phyloP scores from a whole-genome alignment of 1,139 yeast species.

The Blastobotrys aristatus region DNA sequence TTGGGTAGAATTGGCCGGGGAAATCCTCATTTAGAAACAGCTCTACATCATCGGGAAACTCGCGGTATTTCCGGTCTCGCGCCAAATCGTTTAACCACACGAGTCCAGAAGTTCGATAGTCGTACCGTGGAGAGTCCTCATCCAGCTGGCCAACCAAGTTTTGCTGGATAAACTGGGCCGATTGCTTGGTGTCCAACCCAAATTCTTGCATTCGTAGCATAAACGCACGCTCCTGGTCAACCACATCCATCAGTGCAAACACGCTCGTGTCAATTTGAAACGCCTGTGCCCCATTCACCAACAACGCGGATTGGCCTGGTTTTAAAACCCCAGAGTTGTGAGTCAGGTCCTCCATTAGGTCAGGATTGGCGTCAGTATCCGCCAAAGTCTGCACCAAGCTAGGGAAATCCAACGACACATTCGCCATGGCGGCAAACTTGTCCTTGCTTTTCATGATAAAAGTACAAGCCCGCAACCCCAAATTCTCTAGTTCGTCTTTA shows the following conservation, averaged over 20 bases:
- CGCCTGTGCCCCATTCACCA: constrained; percentile 37
- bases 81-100: constrained; percentile 77
- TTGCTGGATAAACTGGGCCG: constrained; percentile 20
- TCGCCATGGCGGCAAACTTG: constrained; percentile 31
- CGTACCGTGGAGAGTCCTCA: constrained; percentile 31
- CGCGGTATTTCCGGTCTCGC: constrained; percentile 49
- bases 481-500: constrained; percentile 27
- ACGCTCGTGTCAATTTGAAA: constrained; percentile 26
- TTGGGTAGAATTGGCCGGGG: constrained; percentile 61
- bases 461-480: constrained; percentile 34
- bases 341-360: constrained; percentile 25
- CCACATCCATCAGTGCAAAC: constrained; percentile 28
- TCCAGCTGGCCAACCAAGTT: constrained; percentile 20
- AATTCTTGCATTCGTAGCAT: constrained; percentile 23
- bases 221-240: constrained; percentile 32
- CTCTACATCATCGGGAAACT: constrained; percentile 43
- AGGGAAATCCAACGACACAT: constrained; percentile 36
- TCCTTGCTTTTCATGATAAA: constrained; percentile 27
- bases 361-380: constrained; percentile 20
- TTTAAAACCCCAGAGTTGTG: constrained; percentile 19
- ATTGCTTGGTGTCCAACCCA: constrained; percentile 14
- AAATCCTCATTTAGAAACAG: constrained; percentile 37
- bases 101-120: constrained; percentile 45
- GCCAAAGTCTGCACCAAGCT: constrained; percentile 26
- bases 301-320: constrained; percentile 34